phyloP scores from a whole-genome alignment of 352 stramenopile genomes.

The Pythium myriotylum region DNA sequence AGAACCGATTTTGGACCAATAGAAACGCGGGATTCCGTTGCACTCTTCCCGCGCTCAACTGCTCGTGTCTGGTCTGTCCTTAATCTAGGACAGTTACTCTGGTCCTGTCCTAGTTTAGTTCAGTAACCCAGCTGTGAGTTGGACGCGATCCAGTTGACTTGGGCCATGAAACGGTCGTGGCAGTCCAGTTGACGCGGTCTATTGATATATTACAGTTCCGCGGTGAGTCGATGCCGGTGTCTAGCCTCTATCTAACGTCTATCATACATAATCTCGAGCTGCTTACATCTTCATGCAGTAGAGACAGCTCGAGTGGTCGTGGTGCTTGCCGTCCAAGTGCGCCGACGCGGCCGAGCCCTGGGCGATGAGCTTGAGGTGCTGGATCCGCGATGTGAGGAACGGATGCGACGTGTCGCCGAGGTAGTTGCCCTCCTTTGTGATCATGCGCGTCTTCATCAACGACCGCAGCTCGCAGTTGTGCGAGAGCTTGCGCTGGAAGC shows the following conservation, averaged over 20 bases:
- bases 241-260: slow-evolving; percentile 15
- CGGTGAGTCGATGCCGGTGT: slow-evolving; percentile 5
- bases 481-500: slow-evolving; percentile 74
- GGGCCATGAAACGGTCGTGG: no score
- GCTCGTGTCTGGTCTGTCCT: background rate
- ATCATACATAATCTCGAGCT: background rate
- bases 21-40: background rate
- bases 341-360: slow-evolving; percentile 12
- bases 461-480: slow-evolving; percentile 75
- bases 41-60: slow-evolving; percentile 9
- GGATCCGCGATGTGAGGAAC: slow-evolving; percentile 72
- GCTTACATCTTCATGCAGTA: slow-evolving; percentile 34
- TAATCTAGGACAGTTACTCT: slow-evolving; percentile 12
- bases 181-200: no score
- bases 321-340: background rate
- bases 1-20: slow-evolving; percentile 18
- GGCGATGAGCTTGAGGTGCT: slow-evolving; percentile 59
- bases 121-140: no score
- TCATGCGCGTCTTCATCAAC: slow-evolving; percentile 62
- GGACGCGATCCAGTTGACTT: no score
- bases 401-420: slow-evolving; percentile 78
- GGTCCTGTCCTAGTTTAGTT: no score
- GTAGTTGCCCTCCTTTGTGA: slow-evolving; percentile 82
- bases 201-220: background rate
- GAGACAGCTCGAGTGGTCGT: slow-evolving; percentile 29